A percentile compares a stretch with the other conserved stretches of the same genome.
phyloP scores from a whole-genome alignment of 2,329 filamentous ascomycete genomes.

The Scytalidium sp. region DNA sequence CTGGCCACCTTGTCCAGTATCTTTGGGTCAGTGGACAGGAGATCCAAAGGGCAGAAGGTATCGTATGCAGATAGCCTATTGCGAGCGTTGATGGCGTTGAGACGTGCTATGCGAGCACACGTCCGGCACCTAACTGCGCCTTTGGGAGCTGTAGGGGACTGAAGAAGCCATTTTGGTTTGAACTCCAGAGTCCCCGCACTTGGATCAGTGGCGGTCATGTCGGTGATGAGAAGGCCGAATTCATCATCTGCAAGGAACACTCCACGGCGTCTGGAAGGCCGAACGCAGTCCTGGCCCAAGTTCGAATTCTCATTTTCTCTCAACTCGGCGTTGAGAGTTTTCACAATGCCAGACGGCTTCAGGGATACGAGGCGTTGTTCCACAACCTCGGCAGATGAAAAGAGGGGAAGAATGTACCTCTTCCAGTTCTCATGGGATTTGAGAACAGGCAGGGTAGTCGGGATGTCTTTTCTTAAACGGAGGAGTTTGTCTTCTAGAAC shows the following conservation, averaged over 20 bases:
- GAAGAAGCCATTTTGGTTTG: slow-evolving; percentile 81
- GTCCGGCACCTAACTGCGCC: slow-evolving; percentile 67
- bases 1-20: slow-evolving; percentile 38
- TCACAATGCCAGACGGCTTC: slow-evolving; percentile 36
- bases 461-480: slow-evolving; percentile 57
- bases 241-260: slow-evolving; percentile 52
- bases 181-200: slow-evolving; percentile 58
- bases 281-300: slow-evolving; percentile 5
- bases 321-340: slow-evolving; percentile 52
- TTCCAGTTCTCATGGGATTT: slow-evolving; percentile 42
- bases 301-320: slow-evolving; percentile 23
- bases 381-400: slow-evolving; percentile 51
- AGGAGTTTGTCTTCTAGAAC: slow-evolving; percentile 47
- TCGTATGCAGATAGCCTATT: slow-evolving; percentile 13
- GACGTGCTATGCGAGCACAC: slow-evolving; percentile 50
- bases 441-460: slow-evolving; percentile 42
- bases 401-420: slow-evolving; percentile 51
- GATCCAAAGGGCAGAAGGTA: slow-evolving; percentile 63
- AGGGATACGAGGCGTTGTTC: slow-evolving; percentile 52
- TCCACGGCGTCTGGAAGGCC: slow-evolving; percentile 47
- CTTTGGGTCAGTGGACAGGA: slow-evolving; percentile 50
- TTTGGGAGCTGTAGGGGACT: slow-evolving; percentile 68
- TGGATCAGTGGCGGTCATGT: slow-evolving; percentile 56
- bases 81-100: slow-evolving; percentile 13
- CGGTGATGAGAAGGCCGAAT: slow-evolving; percentile 68